Base-by-base conservation (phyloP, 306 rosid species). In the Prosopis cineraria region DNA sequence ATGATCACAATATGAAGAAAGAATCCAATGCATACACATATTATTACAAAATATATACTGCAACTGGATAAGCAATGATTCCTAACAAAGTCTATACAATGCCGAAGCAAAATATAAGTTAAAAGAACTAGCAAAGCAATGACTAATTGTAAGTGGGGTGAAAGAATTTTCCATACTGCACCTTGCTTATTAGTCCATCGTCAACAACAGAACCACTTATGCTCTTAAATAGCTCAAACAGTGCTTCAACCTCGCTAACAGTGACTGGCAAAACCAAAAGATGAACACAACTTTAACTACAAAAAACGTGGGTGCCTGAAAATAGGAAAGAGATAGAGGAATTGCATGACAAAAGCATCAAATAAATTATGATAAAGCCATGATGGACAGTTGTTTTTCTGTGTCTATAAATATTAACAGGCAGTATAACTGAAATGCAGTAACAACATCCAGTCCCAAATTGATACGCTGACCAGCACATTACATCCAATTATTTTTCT, bases 231-330 rank as follows among this genome's bases (percentile, higher is more conserved):
- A 94, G 93, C 88, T 94, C 98, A 70, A 90, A 94, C 20, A 94
- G 84, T 45, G 98, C 98, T 87, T 94, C 97, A 63, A 92, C 97
- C 87, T 94, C 98, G 33, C 98, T 94, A 75, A 94, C 97, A 59
- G 89, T 92, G 80, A 94, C 97, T 94, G 92, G 22, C 6, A 44
- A 70, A 86, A 86, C 83, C 65, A 87, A 74, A 80, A 79, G 37
- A 48, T 69, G 74, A 67, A 56, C 72, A 79, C 34, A 81, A 65
- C 56, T 78, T 74, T 52, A 82, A 59, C 34, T 33, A 44, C 47
- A 69, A 70, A 44, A 14, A 73, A 62, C 78, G 27, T 10, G 71
- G 39, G 48, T 50, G 40, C 41, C 65, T 59, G 68, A 77, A 68
- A 81, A 22, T 2, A 41, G 4, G 12, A 27, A 58, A 77, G 45